A percentile compares a stretch with the other conserved stretches of the same genome.
phyloP scores from a whole-genome alignment of 768 basidiomycete species.

The Boletus vermiculosoides region DNA sequence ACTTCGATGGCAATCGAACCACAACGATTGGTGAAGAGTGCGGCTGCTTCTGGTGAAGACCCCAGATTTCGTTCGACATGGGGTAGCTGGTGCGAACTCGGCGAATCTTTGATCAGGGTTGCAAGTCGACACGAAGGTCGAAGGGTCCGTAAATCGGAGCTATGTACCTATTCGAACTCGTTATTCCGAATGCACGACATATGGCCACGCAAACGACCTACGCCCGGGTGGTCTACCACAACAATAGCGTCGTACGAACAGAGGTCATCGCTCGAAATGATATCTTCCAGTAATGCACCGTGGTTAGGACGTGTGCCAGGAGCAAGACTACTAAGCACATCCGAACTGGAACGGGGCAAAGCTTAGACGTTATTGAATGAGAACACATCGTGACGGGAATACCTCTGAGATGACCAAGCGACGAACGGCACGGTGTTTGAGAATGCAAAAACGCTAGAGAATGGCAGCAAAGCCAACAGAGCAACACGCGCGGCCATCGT shows the following conservation, averaged over 20 bases:
- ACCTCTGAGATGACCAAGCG: conserved; percentile 72
- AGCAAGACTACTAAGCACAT: conserved; percentile 44
- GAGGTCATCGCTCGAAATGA: conserved; percentile 45
- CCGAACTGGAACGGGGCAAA: conserved; percentile 39
- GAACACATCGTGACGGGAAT: not conserved
- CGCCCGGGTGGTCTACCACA: conserved; percentile 70
- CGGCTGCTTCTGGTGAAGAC: conserved; percentile 38
- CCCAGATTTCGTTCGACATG: conserved; percentile 42
- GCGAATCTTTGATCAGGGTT: conserved; percentile 45
- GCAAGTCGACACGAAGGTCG: conserved; percentile 50
- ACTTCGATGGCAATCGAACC: conserved; percentile 48
- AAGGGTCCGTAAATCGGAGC: conserved; percentile 70
- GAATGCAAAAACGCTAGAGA: conserved; percentile 49
- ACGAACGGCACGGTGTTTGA: conserved; percentile 63
- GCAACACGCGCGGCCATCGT: conserved; percentile 46
- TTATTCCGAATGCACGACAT: not conserved
- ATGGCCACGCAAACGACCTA: conserved; percentile 36
- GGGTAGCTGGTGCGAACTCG: conserved; percentile 60
- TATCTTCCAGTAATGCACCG: conserved; percentile 41
- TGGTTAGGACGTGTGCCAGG: conserved; percentile 31
- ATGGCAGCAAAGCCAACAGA: conserved; percentile 44
- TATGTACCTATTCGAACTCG: conserved; percentile 53
- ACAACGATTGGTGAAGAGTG: conserved; percentile 51
- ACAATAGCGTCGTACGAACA: conserved; percentile 68
- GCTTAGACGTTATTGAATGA: not conserved